Percentiles rank a stretch among this genome's conserved stretches.
Conservation (phyloP, 2,329 filamentous ascomycete species). For the Remersonia thermophila region DNA sequence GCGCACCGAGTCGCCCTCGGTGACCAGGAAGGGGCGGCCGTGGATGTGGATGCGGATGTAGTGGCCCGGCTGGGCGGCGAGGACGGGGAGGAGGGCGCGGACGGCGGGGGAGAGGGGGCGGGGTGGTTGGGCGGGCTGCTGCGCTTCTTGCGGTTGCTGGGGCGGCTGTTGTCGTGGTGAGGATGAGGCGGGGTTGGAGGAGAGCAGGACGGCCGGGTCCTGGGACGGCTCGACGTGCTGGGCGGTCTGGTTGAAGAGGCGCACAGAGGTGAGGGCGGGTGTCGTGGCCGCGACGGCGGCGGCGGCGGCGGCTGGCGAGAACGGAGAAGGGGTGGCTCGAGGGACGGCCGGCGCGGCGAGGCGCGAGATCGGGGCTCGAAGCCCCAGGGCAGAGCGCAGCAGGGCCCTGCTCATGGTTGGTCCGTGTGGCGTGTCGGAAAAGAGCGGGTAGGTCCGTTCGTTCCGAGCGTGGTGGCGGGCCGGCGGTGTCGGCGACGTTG, state of each 20-base stretch:
- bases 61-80: constrained; percentile 60
- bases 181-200: constrained; percentile 1
- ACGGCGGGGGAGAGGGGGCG: constrained; percentile 41
- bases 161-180: constrained; percentile 8
- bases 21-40: constrained; percentile 67
- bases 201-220: not conserved
- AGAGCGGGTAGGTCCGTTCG: no score
- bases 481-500: no score
- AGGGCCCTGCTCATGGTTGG: constrained; percentile 44
- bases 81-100: constrained; percentile 52
- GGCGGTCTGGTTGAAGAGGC: constrained; percentile 37
- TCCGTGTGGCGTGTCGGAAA: no score
- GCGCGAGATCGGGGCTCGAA: constrained; percentile 34
- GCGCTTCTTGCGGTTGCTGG: constrained; percentile 20
- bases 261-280: constrained; percentile 17
- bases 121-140: constrained; percentile 10
- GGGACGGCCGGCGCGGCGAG: no score
- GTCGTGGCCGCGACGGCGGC: not conserved
- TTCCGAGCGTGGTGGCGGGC: no score
- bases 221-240: constrained; percentile 33
- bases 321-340: no score
- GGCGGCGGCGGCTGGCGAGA: constrained; percentile 33
- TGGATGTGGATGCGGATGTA: constrained; percentile 75
- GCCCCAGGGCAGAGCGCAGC: constrained; percentile 51
- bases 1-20: constrained; percentile 59